Evolutionary conservation across 345 rosid species (phyloP).

Genomic region (Melaleuca quinquenervia): DNA sequence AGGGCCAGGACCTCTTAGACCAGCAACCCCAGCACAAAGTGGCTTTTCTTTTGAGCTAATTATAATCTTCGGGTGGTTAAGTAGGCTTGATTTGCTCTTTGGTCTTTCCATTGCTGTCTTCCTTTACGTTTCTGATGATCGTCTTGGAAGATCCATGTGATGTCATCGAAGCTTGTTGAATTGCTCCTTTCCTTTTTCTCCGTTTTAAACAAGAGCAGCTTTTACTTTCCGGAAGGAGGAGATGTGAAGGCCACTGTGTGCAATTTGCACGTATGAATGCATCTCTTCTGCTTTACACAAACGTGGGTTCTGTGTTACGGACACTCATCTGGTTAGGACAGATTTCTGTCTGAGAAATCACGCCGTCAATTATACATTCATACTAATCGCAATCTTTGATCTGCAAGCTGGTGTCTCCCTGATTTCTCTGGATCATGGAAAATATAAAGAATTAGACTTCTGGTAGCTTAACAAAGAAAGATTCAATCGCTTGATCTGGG

Average conservation of each 20-base stretch:
- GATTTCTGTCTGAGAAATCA: background rate
- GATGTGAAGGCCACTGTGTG: background rate
- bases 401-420: background rate
- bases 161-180: background rate
- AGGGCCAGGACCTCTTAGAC: constrained; percentile 15
- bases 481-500: background rate
- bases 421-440: background rate
- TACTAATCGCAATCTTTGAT: background rate
- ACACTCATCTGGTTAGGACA: background rate
- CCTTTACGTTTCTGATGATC: background rate
- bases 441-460: background rate
- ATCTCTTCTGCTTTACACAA: background rate
- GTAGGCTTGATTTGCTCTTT: background rate
- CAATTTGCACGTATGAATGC: background rate
- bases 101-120: background rate
- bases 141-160: background rate
- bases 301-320: background rate
- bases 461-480: background rate
- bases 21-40: constrained; percentile 1
- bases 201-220: background rate
- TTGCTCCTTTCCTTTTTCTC: background rate
- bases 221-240: background rate
- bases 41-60: background rate
- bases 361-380: background rate
- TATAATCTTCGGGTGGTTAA: background rate